Percentiles rank a stretch among this genome's conserved stretches.
These are phyloP conservation scores for Eremochloa ophiuroides DNA, from an alignment of 176 grass and related monocot genomes.

Conservation along the genomic window DNA sequence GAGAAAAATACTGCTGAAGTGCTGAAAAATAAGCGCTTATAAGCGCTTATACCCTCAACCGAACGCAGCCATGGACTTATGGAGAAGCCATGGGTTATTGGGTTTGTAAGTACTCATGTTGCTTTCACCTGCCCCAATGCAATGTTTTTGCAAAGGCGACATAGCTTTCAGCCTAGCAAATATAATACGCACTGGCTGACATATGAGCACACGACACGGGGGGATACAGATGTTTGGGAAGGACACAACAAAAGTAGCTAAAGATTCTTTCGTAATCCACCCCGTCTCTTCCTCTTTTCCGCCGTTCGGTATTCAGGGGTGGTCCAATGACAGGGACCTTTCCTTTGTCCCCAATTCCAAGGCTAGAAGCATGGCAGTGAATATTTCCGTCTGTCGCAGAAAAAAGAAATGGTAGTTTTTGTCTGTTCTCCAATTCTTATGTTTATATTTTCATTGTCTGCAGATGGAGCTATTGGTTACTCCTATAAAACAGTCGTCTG, in stretches of 20 bases:
- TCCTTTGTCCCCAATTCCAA: constrained; percentile 41
- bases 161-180: neutral
- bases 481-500: neutral
- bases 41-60: no score
- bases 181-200: constrained; percentile 28
- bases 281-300: constrained; percentile 23
- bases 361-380: constrained; percentile 22
- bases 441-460: constrained; percentile 18
- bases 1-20: no score
- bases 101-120: neutral
- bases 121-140: constrained; percentile 38
- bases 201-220: constrained; percentile 29
- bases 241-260: constrained; percentile 29
- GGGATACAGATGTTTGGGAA: constrained; percentile 31
- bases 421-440: neutral
- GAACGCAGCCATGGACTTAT: no score
- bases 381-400: constrained; percentile 20
- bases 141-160: constrained; percentile 27
- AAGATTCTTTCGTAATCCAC: constrained; percentile 59
- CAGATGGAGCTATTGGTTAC: neutral
- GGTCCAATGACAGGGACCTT: constrained; percentile 42
- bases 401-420: neutral
- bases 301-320: constrained; percentile 37
- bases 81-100: no score
- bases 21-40: no score